These are phyloP conservation scores for Diutina rugosa DNA, from an alignment of 1,139 yeast genomes.

Conservation along the genomic window DNA sequence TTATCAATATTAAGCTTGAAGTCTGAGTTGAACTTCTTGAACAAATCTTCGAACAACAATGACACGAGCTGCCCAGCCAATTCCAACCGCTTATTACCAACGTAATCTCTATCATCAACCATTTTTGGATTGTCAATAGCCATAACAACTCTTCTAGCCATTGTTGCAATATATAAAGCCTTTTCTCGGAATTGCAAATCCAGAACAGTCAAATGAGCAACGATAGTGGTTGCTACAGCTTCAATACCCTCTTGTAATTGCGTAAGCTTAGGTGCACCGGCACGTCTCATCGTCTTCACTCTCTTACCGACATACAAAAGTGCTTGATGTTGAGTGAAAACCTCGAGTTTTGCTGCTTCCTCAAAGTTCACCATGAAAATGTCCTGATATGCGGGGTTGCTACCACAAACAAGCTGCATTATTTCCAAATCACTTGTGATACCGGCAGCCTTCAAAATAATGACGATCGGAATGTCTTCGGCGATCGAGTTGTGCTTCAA, in stretches of 20 bases:
- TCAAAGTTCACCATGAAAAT: slow-evolving; percentile 86
- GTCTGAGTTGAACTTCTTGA: slow-evolving; percentile 89
- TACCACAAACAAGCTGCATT: slow-evolving; percentile 87
- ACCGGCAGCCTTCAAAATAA: slow-evolving; percentile 92
- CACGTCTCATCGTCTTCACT: slow-evolving; percentile 84
- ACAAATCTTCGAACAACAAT: slow-evolving; percentile 85
- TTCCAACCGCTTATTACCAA: slow-evolving; percentile 94
- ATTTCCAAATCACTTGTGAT: slow-evolving; percentile 86
- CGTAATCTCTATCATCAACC: slow-evolving; percentile 97
- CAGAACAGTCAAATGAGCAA: slow-evolving; percentile 84
- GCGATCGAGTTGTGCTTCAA: slow-evolving; percentile 89
- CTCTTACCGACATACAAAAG: slow-evolving; percentile 80
- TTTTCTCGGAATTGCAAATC: slow-evolving; percentile 87
- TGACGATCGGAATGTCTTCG: slow-evolving; percentile 91
- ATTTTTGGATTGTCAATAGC: slow-evolving; percentile 89
- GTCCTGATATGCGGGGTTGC: slow-evolving; percentile 79
- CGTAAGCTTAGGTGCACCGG: slow-evolving; percentile 69
- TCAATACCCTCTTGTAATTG: slow-evolving; percentile 91
- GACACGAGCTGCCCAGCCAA: slow-evolving; percentile 97
- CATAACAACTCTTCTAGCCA: slow-evolving; percentile 94
- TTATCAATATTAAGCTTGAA: slow-evolving; percentile 92
- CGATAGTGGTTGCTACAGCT: slow-evolving; percentile 91
- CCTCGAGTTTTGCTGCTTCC: slow-evolving; percentile 78
- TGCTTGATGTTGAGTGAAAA: slow-evolving; percentile 90
- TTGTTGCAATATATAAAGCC: slow-evolving; percentile 86